Conservation (phyloP, 129 eudicot species). For the Centrapalus pauciflorus region DNA sequence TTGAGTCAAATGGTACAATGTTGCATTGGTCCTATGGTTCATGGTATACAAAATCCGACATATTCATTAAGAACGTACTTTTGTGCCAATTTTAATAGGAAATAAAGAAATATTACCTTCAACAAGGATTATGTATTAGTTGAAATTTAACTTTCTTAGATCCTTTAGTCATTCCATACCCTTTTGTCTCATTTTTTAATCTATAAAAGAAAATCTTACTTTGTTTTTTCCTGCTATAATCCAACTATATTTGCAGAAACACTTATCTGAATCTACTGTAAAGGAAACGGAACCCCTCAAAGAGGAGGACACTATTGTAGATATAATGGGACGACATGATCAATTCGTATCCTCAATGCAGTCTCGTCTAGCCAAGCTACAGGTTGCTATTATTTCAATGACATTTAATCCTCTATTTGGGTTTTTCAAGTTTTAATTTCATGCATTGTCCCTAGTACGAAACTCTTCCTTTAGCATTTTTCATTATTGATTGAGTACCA, state of each 20-base stretch:
- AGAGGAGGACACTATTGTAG: constrained; percentile 59
- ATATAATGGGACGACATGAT: constrained; percentile 69
- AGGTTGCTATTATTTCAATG: constrained; percentile 41
- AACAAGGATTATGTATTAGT: neutral
- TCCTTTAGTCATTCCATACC: neutral
- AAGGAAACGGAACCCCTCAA: constrained; percentile 49
- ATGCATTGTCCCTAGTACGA: neutral
- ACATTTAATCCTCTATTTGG: neutral
- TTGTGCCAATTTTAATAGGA: neutral
- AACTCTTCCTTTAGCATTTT: neutral
- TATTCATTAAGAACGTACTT: neutral
- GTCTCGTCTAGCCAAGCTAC: constrained; percentile 76
- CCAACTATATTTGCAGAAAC: constrained; percentile 34
- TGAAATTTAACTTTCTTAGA: neutral
- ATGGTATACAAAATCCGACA: too few species aligned
- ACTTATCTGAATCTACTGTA: constrained; percentile 27
- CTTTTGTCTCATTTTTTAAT: constrained; percentile 1
- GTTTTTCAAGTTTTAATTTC: neutral
- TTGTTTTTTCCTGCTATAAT: neutral
- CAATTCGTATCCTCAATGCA: constrained; percentile 73
- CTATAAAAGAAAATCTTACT: constrained; percentile 4
- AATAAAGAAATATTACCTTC: neutral
- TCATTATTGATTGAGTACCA: neutral
- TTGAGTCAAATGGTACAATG: too few species aligned
- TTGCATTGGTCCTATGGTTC: too few species aligned